Evolutionary conservation across 2,329 filamentous ascomycete species (phyloP), one percentile per base, ranked within the genome.

Genomic region (Colletotrichum phormii): DNA sequence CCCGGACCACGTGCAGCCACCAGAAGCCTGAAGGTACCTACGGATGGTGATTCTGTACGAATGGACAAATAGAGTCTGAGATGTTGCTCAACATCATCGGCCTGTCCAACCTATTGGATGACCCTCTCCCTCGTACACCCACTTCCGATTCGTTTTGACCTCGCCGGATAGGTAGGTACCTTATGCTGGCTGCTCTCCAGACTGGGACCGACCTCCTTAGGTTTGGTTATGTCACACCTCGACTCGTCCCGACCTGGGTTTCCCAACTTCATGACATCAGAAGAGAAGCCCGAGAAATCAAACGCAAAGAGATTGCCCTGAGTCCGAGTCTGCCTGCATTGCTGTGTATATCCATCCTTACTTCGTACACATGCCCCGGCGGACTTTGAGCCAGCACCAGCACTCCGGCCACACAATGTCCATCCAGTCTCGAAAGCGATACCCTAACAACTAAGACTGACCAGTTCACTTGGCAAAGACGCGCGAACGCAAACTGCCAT

Each of bases 1-100:
- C 61, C 54, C 46, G n/a, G 57, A 33, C 57, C 57, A 59, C 49
- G 63, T 67, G 63, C 57, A 42, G 15, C 55, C 49, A 29, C 42
- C 42, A 11, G 18, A 49, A 49, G 42, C 18, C 8, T 9, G 42
- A 9, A 49, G 42, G 37, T 18, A 18, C 15, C 37, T 42, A 42
- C 37, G 6, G 15, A 42, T 42, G 37, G 37, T 42, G 15, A 18
- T 42, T 18, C 37, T 49, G 18, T 22, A 49, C 42, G 42, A 49
- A 22, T 5, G 8, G 42, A 18, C 18, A 49, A 49, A 49, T 11
- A 49, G 42, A 49, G 18, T n/a, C 42, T n/a, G 37, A 42, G 13
- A 15, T 42, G 42, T 22, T 49, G 42, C 8, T 22, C 42, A 49
- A 18, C 22, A 22, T 11, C 18, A 49, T 49, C 42, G 42, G 42